These are phyloP conservation scores for Nevesoporus exiguus DNA, from an alignment of 768 basidiomycete genomes.

Conservation along the genomic window DNA sequence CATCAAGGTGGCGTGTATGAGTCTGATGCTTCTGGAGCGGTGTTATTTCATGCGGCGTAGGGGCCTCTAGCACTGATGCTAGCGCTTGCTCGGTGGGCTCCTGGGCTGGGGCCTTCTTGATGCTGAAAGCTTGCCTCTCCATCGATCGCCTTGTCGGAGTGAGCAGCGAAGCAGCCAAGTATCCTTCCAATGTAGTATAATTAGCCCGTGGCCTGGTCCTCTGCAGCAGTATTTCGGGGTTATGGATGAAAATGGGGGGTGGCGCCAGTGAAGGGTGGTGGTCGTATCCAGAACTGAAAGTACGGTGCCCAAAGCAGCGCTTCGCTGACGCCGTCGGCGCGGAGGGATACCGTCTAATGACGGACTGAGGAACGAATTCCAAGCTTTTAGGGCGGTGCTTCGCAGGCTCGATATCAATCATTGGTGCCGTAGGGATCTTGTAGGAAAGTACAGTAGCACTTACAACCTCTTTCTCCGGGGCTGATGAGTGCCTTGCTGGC, in stretches of 20 bases:
- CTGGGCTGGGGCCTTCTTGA: background rate
- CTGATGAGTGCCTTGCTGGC: background rate
- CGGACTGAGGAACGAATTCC: conserved; percentile 26
- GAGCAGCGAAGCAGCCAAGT: conserved; percentile 1
- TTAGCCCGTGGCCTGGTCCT: conserved; percentile 3
- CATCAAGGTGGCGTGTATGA: conserved; percentile 11
- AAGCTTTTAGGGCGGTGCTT: conserved; percentile 21
- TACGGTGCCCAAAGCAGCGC: background rate
- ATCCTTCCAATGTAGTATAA: background rate
- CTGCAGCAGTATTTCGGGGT: conserved; percentile 1
- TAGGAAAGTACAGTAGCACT: background rate
- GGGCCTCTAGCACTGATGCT: background rate
- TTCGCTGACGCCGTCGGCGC: background rate
- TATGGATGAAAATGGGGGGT: background rate
- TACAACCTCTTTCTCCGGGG: conserved; percentile 6
- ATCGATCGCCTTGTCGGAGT: background rate
- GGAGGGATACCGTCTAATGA: conserved; percentile 23
- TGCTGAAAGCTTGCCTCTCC: background rate
- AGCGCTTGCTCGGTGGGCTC: background rate
- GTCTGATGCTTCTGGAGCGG: background rate
- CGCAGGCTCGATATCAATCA: background rate
- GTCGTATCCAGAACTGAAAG: background rate
- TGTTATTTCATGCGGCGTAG: background rate
- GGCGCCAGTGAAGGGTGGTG: background rate
- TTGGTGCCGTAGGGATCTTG: background rate